Conservation (phyloP, 257 asterid species). For the Solanum dulcamara region DNA sequence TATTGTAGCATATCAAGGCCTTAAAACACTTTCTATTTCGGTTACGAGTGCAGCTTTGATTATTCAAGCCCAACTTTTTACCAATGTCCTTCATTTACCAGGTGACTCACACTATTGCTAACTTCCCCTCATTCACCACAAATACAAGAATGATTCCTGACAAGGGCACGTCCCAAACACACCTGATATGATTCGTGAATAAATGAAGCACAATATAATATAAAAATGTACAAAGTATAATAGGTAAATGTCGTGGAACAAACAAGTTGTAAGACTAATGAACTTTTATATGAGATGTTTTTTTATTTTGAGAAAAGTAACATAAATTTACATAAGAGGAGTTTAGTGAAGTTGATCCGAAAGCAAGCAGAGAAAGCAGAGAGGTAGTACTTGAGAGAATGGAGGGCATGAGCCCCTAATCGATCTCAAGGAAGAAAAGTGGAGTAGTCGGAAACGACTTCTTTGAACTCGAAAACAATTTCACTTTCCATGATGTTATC, state of each 20-base stretch:
- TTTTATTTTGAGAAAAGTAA: background rate
- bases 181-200: background rate
- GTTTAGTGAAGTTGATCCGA: background rate
- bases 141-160: background rate
- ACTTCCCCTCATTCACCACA: background rate
- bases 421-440: background rate
- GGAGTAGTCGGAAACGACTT: background rate
- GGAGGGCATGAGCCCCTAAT: background rate
- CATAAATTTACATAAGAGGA: background rate
- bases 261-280: background rate
- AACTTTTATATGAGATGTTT: background rate
- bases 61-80: background rate
- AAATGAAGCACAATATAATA: background rate
- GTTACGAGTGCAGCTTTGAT: background rate
- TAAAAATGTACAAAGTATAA: background rate
- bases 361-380: background rate
- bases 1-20: background rate
- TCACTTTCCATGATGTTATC: background rate
- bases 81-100: background rate
- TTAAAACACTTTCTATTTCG: background rate
- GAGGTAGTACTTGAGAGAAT: background rate
- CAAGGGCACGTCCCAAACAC: background rate
- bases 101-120: background rate
- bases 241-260: background rate
- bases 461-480: background rate